Evolutionary conservation across 225 moss, liverwort and hornwort genomes (phyloP).

Genomic region (Neckera pumila): DNA sequence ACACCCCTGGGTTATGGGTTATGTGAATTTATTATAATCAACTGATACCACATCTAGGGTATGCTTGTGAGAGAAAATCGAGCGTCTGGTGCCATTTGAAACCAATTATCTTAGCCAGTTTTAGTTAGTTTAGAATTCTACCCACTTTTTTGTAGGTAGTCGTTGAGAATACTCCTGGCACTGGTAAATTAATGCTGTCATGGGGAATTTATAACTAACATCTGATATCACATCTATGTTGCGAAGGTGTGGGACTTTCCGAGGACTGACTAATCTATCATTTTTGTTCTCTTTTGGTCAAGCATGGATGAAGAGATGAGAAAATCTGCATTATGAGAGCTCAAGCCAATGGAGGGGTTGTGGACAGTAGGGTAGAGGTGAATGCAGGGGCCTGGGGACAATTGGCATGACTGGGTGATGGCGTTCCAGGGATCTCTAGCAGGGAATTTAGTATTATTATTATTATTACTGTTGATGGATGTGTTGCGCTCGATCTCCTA

Average conservation of each 20-base stretch:
- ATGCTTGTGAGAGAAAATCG: neutral
- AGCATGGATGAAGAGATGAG: neutral
- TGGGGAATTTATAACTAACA: neutral
- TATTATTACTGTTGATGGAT: neutral
- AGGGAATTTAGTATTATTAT: neutral
- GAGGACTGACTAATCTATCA: neutral
- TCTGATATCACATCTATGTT: neutral
- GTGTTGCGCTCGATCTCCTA: constrained; percentile 2
- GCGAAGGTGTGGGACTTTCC: neutral
- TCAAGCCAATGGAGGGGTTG: neutral
- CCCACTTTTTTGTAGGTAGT: neutral
- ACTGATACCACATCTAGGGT: neutral
- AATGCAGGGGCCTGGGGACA: neutral
- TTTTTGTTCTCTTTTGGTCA: neutral
- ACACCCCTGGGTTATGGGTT: neutral
- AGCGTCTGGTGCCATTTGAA: neutral
- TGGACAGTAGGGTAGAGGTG: neutral
- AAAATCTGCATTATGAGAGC: neutral
- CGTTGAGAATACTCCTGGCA: neutral
- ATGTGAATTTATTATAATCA: neutral
- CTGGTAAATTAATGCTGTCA: neutral
- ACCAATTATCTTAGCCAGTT: neutral
- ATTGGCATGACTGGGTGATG: constrained; percentile 13
- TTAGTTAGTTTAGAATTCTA: neutral
- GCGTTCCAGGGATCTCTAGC: neutral